phyloP scores from a whole-genome alignment of 208 protist genomes.

The Trypanosomatidae sp. region DNA sequence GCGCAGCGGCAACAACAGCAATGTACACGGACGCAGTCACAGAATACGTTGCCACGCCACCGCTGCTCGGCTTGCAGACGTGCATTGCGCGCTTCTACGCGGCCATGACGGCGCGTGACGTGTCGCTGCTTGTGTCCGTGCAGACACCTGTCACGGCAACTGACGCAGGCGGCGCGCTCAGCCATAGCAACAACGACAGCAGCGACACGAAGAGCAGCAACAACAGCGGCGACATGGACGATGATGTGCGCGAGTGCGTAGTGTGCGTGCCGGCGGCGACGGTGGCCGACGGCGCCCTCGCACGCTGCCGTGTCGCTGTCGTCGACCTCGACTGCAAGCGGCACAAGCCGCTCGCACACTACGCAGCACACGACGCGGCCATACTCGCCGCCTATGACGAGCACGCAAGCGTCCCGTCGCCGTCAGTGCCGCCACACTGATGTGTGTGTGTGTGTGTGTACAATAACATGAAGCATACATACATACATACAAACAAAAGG shows the following conservation, averaged over 20 bases:
- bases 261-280: too few relatives aligned
- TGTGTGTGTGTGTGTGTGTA: too few relatives aligned
- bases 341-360: constrained; percentile 49
- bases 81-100: constrained; percentile 59
- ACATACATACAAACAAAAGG: too few relatives aligned
- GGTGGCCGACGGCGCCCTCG: too few relatives aligned
- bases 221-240: background rate
- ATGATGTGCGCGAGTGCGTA: constrained; percentile 2
- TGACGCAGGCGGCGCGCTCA: background rate
- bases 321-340: constrained; percentile 64
- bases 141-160: background rate
- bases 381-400: constrained; percentile 18
- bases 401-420: too few relatives aligned
- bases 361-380: constrained; percentile 28
- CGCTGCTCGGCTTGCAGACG: constrained; percentile 12
- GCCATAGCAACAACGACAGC: background rate
- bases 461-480: too few relatives aligned
- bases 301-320: constrained; percentile 43
- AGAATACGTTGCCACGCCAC: constrained; percentile 4
- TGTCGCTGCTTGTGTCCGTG: constrained; percentile 36
- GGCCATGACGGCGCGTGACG: constrained; percentile 53
- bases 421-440: too few relatives aligned
- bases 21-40: background rate
- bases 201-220: background rate
- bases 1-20: too few relatives aligned